Conservation (phyloP, 495 filamentous ascomycete species). For the Trichodelitschia bisporula region DNA sequence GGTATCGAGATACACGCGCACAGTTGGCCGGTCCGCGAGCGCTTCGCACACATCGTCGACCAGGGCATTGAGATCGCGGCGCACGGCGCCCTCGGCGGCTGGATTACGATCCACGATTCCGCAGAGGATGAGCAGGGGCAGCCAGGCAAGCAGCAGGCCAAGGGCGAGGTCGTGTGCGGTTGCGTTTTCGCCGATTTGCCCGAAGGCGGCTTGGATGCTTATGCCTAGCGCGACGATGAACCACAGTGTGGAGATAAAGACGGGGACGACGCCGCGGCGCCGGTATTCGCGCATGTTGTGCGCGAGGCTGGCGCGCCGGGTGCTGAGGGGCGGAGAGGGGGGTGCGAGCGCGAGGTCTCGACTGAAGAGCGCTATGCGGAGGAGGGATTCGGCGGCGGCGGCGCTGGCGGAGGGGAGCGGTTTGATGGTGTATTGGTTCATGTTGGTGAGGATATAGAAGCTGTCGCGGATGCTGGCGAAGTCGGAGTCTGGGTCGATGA, state of each 20-base stretch:
- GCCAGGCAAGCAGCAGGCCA: slow-evolving; percentile 22
- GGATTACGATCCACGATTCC: slow-evolving; percentile 26
- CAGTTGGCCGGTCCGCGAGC: slow-evolving; percentile 8
- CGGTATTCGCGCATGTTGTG: slow-evolving; percentile 14
- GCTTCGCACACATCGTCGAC: slow-evolving; percentile 14
- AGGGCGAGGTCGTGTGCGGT: slow-evolving; percentile 23
- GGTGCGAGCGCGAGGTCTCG: slow-evolving; percentile 10
- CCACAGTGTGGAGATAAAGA: slow-evolving; percentile 19
- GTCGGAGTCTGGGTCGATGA: slow-evolving; percentile 9
- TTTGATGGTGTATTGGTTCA: slow-evolving; percentile 22
- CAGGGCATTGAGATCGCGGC: slow-evolving; percentile 16
- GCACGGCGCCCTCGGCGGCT: slow-evolving; percentile 14
- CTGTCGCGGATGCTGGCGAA: slow-evolving; percentile 20
- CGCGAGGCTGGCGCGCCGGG: slow-evolving; percentile 13
- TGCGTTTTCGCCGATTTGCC: slow-evolving; percentile 14
- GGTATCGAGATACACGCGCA: slow-evolving; percentile 4
- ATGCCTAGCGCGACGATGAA: slow-evolving; percentile 17
- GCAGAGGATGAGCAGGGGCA: slow-evolving; percentile 22
- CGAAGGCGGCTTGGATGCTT: slow-evolving; percentile 21
- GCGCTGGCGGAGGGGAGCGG: slow-evolving; percentile 4
- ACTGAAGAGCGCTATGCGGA: slow-evolving; percentile 18
- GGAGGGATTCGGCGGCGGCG: slow-evolving; percentile 14
- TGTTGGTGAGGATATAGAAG: slow-evolving; percentile 19
- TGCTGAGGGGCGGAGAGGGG: slow-evolving; percentile 5
- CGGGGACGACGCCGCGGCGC: slow-evolving; percentile 17